Base-by-base conservation (phyloP, 2,329 filamentous ascomycete species). In the Sclerotinia sclerotiorum region DNA sequence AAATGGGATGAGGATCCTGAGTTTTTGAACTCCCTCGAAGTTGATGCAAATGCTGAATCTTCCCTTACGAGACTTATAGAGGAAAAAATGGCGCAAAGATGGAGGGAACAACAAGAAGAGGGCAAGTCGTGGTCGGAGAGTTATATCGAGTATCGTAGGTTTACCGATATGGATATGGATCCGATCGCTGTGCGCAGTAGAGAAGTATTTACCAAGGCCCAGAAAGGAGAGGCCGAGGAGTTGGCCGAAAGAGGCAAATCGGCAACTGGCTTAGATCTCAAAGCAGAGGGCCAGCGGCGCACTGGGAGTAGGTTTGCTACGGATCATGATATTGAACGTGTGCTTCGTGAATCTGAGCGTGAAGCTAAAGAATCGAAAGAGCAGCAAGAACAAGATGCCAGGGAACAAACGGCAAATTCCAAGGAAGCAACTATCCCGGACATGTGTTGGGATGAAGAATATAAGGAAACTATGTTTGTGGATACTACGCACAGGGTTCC, bases 361-460 rank as follows among this genome's bases (percentile, higher is more conserved):
- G 88, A 90, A 72, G 89, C 91, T 69, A 88, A 89, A 71, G 90
- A 92, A 74, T 84, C 87, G 46, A 84, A 87, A 69, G 90, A 92
- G 72, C 87, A 89, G 60, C 88, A 91, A 72, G 79, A 83, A 57
- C 82, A 85, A 65, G 85, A 86, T 46, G 85, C 87, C 72, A 88
- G 89, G 76, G 88, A 90, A 66, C 89, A 89, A 75, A 88, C 89
- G 69, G 89, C 91, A 70, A 90, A 87, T 71, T 89, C 91, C 56
- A 93, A 91, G 76, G 92, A 94, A 77, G 92, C 92, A 0, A 83
- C 85, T 5, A 87, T 94, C 60, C 91, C 91, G 0, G 82, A 87
- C 68, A 90, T 93, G 84, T 85, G 88, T 70, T 87, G 87, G 80
- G 85, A 84, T 11, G 83, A 88, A 65, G 86, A 90, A 70, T 85